phyloP scores from a whole-genome alignment of 2,329 filamentous ascomycete genomes.

The Ceratocystiopsis minuta region DNA sequence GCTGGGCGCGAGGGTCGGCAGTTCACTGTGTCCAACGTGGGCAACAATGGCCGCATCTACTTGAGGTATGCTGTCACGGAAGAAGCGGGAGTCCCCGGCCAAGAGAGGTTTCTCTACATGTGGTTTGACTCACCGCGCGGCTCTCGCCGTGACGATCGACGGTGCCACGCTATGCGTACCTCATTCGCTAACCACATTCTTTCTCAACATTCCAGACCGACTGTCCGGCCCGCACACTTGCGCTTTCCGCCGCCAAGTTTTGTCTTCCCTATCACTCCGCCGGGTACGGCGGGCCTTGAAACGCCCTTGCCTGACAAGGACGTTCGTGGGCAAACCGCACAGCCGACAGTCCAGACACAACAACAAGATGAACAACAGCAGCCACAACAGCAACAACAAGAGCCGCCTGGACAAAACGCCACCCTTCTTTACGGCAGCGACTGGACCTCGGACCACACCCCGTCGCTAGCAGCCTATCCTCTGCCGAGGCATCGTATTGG shows the following conservation, averaged over 20 bases:
- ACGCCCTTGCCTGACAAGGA: constrained; percentile 18
- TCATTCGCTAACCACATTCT: too few relatives aligned
- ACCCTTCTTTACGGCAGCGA: constrained; percentile 15
- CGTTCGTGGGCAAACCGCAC: too few relatives aligned
- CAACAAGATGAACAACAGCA: constrained; percentile 10
- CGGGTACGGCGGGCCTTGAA: constrained; percentile 39
- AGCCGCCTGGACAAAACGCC: neutral
- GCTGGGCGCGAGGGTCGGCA: constrained; percentile 48
- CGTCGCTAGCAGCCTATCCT: constrained; percentile 16
- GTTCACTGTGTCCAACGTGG: constrained; percentile 67
- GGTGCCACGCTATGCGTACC: neutral
- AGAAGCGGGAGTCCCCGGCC: too few relatives aligned
- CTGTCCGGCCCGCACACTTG: constrained; percentile 41
- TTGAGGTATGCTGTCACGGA: constrained; percentile 40
- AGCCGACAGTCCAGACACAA: neutral
- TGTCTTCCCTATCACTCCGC: constrained; percentile 41
- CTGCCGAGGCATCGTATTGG: neutral
- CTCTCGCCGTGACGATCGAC: neutral
- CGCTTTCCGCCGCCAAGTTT: constrained; percentile 43
- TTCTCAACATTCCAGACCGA: constrained; percentile 32
- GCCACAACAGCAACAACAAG: constrained; percentile 2
- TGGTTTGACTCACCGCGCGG: neutral
- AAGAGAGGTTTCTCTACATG: neutral
- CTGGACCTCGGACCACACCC: constrained; percentile 25
- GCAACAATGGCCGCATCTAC: constrained; percentile 69